Conservation (phyloP, 2,329 filamentous ascomycete species). For the Penicillium polonicum region DNA sequence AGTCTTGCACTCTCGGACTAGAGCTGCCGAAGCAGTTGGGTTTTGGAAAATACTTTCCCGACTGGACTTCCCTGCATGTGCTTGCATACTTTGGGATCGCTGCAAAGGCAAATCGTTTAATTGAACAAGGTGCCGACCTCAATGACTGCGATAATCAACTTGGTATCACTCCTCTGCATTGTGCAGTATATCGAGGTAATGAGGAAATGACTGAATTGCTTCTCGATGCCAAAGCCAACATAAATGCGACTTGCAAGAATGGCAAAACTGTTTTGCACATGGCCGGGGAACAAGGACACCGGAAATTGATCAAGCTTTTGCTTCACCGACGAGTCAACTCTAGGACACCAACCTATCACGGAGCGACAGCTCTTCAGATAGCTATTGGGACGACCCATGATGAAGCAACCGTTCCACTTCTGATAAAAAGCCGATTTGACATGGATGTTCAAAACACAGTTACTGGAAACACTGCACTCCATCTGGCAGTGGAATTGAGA, state of each 20-base stretch:
- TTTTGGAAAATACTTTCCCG: slow-evolving; percentile 26
- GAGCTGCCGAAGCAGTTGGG: slow-evolving; percentile 24
- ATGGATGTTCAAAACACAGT: slow-evolving; percentile 26
- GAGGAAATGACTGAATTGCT: slow-evolving; percentile 32
- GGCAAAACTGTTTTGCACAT: slow-evolving; percentile 36
- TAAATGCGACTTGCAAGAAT: slow-evolving; percentile 24
- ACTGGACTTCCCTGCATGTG: slow-evolving; percentile 33
- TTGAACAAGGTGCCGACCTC: slow-evolving; percentile 28
- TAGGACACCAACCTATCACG: slow-evolving; percentile 19
- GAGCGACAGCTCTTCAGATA: slow-evolving; percentile 24
- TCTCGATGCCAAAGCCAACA: slow-evolving; percentile 27
- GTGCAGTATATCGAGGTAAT: slow-evolving; percentile 31
- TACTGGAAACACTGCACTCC: slow-evolving; percentile 31
- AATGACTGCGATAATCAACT: slow-evolving; percentile 27
- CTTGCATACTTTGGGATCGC: slow-evolving; percentile 32
- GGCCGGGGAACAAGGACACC: slow-evolving; percentile 26
- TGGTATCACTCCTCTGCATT: slow-evolving; percentile 31
- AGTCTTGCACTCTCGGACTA: background rate
- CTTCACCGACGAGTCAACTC: slow-evolving; percentile 18
- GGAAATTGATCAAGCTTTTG: slow-evolving; percentile 29
- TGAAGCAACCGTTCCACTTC: slow-evolving; percentile 31
- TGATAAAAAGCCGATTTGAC: slow-evolving; percentile 28
- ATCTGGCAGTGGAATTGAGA: slow-evolving; percentile 26
- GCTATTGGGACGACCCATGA: slow-evolving; percentile 31
- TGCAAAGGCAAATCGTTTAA: slow-evolving; percentile 24